Evolutionary conservation across 148 eudicot genomes (phyloP).

Genomic region (Amaranthus palmeri): DNA sequence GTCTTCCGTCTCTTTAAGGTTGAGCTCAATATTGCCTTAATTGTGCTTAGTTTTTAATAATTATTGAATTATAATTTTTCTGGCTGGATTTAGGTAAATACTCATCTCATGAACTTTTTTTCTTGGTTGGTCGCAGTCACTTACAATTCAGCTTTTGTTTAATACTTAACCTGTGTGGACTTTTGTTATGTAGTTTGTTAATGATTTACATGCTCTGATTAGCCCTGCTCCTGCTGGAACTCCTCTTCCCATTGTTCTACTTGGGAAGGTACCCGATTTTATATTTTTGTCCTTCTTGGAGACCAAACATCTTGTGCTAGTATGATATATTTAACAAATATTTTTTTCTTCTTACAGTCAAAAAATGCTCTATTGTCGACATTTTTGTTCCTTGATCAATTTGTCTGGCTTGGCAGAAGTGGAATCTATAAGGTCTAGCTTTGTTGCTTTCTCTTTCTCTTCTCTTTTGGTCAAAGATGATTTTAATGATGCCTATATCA

Average conservation of each 20-base stretch:
- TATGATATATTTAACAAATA: not conserved
- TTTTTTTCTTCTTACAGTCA: conserved; percentile 41
- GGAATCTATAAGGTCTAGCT: conserved; percentile 82
- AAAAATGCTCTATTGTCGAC: conserved; percentile 94
- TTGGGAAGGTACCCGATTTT: conserved; percentile 68
- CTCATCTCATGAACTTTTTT: not conserved
- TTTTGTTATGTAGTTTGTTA: conserved; percentile 65
- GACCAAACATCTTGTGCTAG: not conserved
- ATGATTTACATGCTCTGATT: conserved; percentile 86
- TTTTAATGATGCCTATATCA: conserved; percentile 6
- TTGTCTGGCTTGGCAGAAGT: conserved; percentile 93
- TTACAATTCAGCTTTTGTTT: not conserved
- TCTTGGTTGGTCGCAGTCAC: not conserved
- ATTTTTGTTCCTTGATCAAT: conserved; percentile 95
- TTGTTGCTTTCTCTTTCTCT: not conserved
- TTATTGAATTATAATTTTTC: not conserved
- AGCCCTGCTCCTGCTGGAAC: conserved; percentile 84
- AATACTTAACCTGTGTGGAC: conserved; percentile 5
- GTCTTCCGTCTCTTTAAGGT: conserved; percentile 99
- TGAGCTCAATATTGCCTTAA: not conserved
- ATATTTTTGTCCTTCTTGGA: not conserved
- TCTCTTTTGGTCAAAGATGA: conserved; percentile 6
- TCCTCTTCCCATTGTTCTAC: conserved; percentile 79
- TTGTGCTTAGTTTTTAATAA: not conserved
- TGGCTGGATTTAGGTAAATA: not conserved